Base-by-base conservation (phyloP, 2,329 filamentous ascomycete genomes). In the Sclerotinia spermophila region DNA sequence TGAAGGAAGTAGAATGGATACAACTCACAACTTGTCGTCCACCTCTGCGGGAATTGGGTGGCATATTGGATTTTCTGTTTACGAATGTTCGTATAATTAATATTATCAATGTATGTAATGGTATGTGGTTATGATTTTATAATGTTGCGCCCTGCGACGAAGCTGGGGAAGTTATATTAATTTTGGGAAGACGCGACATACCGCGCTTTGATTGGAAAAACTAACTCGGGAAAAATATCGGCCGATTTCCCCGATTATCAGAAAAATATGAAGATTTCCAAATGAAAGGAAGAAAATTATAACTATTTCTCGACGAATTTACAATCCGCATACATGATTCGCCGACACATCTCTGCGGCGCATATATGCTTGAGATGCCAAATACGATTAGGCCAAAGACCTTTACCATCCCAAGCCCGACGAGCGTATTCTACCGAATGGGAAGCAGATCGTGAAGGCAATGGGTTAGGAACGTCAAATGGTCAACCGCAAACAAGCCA, bases 301-400 rank as follows among this genome's bases (percentile, higher is more conserved):
- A 58, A 44, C 44, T 27, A 60, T 66, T 21, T 10, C 15, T 67
- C 13, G 35, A 66, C 35, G n/a, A 53, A 44, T 27, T 56, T 59
- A 10, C 30, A 59, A 71, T 76, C 77, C 77, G 77, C 77, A 77
- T 79, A 77, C 71, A 79, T 79, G 78, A 78, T 79, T 74, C 68
- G 73, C 65, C 74, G 75, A 68, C 72, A 72, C 61, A 65, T 67
- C 30, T 71, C 71, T 42, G 70, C 73, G 42, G 70, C 75, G 71
- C 75, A 78, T 68, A 74, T 79, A 74, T 80, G 78, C 75, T 74
- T 79, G 61, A 75, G 77, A 74, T 80, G 79, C 70, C 77, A 77
- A 71, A 66, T 73, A 58, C 72, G 71, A 67, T 74, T 79, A 67
- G 73, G 73, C 35, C 73, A 72, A 69, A 74, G 69, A 7, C 44